phyloP scores from a whole-genome alignment of 805 yeast species.

The Kodamaea sagamina region DNA sequence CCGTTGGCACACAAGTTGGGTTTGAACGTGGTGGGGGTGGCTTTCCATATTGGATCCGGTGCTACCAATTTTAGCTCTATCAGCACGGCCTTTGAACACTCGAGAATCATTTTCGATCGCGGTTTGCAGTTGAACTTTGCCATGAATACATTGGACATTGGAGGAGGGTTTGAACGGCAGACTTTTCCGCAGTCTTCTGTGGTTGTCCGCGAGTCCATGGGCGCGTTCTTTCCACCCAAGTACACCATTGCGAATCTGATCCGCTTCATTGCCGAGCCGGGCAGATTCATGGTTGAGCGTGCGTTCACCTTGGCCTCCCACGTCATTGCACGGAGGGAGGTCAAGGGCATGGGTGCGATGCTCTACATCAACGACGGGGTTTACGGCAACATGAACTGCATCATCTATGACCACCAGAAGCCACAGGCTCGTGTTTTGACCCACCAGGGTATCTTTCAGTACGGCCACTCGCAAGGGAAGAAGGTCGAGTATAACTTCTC shows the following conservation, averaged over 20 bases:
- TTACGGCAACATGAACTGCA: slow-evolving; percentile 93
- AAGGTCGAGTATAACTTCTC: slow-evolving; percentile 46
- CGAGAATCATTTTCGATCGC: slow-evolving; percentile 64
- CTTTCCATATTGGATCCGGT: slow-evolving; percentile 96
- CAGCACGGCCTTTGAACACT: slow-evolving; percentile 69
- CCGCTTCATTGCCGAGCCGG: slow-evolving; percentile 85
- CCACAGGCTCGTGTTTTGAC: slow-evolving; percentile 71
- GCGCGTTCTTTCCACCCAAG: slow-evolving; percentile 56
- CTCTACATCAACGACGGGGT: slow-evolving; percentile 88
- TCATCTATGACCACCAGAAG: slow-evolving; percentile 85
- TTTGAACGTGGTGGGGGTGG: slow-evolving; percentile 76
- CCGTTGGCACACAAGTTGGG: slow-evolving; percentile 60
- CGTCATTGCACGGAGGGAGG: slow-evolving; percentile 79
- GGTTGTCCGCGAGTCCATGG: slow-evolving; percentile 58
- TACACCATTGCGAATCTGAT: slow-evolving; percentile 28
- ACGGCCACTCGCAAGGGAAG: slow-evolving; percentile 19
- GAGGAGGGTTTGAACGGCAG: slow-evolving; percentile 84
- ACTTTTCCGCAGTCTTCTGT: slow-evolving; percentile 61
- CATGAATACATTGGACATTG: slow-evolving; percentile 73
- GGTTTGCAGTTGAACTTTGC: slow-evolving; percentile 48
- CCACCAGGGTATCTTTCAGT: slow-evolving; percentile 50
- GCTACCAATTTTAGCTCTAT: slow-evolving; percentile 72
- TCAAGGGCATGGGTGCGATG: slow-evolving; percentile 12
- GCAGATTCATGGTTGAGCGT: slow-evolving; percentile 81
- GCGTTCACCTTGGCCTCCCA: slow-evolving; percentile 84